phyloP scores from a whole-genome alignment of 2,329 filamentous ascomycete genomes.

The Penicillium griseofulvum region DNA sequence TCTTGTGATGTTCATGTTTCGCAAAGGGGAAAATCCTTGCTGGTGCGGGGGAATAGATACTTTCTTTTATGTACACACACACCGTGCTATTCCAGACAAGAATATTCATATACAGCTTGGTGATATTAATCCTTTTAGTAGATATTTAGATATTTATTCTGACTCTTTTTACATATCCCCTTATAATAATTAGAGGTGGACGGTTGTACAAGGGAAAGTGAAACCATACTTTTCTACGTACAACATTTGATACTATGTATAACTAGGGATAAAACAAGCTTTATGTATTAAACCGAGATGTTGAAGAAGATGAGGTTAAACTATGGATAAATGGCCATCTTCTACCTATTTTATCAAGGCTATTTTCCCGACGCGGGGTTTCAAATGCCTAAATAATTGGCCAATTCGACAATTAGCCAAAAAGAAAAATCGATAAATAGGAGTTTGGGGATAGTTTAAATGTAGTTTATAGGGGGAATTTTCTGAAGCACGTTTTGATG shows the following conservation, averaged over 20 bases:
- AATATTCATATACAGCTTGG: too few relatives aligned
- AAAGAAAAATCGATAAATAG: neutral
- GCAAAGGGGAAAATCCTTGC: neutral
- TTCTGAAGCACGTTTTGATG: neutral
- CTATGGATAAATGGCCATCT: constrained; percentile 5
- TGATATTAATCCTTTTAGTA: too few relatives aligned
- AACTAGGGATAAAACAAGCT: neutral
- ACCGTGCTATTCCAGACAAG: too few relatives aligned
- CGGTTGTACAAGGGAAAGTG: too few relatives aligned
- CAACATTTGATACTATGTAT: too few relatives aligned
- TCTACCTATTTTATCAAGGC: neutral
- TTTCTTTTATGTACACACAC: too few relatives aligned
- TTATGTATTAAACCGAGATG: neutral
- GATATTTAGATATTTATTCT: too few relatives aligned
- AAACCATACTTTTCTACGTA: too few relatives aligned
- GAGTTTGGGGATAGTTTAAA: too few relatives aligned
- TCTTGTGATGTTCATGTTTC: too few relatives aligned
- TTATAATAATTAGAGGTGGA: too few relatives aligned
- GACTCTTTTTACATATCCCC: too few relatives aligned
- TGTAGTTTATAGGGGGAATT: neutral
- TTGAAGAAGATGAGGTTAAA: neutral
- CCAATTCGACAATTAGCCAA: neutral
- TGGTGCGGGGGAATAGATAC: neutral
- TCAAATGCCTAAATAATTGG: neutral
- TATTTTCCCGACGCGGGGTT: constrained; percentile 17